Evolutionary conservation across 2,329 filamentous ascomycete species (phyloP).

Genomic region (Xylariaceae sp.): DNA sequence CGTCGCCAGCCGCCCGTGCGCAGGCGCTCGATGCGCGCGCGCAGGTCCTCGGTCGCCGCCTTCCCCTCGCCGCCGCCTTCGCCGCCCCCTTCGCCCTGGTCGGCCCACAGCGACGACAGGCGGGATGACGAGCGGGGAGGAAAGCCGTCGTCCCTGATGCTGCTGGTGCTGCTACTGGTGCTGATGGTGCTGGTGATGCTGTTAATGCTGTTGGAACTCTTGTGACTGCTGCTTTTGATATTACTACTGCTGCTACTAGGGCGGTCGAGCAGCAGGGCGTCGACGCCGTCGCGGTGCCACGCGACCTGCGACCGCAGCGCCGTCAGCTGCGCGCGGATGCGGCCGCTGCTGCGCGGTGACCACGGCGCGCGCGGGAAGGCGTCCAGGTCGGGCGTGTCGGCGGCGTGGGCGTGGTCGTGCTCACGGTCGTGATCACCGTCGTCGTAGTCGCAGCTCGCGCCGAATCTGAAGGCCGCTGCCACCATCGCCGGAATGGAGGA

Average conservation of each 20-base stretch:
- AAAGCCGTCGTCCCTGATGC: too few relatives aligned
- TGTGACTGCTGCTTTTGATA: too few relatives aligned
- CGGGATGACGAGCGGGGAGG: too few relatives aligned
- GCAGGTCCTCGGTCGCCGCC: too few relatives aligned
- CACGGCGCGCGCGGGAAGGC: slow-evolving; percentile 32
- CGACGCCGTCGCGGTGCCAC: slow-evolving; percentile 39
- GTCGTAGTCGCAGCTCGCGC: background rate
- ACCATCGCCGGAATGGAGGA: too few relatives aligned
- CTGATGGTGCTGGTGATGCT: too few relatives aligned
- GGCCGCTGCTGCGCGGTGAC: slow-evolving; percentile 38
- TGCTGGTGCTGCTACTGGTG: background rate
- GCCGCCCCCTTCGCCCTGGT: background rate
- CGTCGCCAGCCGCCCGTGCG: slow-evolving; percentile 48
- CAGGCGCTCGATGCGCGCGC: slow-evolving; percentile 46
- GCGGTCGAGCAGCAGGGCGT: slow-evolving; percentile 27
- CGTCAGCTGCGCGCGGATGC: slow-evolving; percentile 41
- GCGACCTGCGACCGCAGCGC: slow-evolving; percentile 41
- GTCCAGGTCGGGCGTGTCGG: slow-evolving; percentile 23
- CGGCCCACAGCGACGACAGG: too few relatives aligned
- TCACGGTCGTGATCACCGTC: slow-evolving; percentile 8
- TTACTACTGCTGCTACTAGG: too few relatives aligned
- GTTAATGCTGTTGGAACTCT: too few relatives aligned
- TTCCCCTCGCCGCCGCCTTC: too few relatives aligned
- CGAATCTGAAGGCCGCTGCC: too few relatives aligned
- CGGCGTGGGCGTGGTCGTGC: slow-evolving; percentile 11